Percentiles rank a stretch among this genome's conserved stretches.
These are phyloP conservation scores for Penicillium sp. DNA, from an alignment of 2,329 filamentous ascomycete species.

Conservation along the genomic window DNA sequence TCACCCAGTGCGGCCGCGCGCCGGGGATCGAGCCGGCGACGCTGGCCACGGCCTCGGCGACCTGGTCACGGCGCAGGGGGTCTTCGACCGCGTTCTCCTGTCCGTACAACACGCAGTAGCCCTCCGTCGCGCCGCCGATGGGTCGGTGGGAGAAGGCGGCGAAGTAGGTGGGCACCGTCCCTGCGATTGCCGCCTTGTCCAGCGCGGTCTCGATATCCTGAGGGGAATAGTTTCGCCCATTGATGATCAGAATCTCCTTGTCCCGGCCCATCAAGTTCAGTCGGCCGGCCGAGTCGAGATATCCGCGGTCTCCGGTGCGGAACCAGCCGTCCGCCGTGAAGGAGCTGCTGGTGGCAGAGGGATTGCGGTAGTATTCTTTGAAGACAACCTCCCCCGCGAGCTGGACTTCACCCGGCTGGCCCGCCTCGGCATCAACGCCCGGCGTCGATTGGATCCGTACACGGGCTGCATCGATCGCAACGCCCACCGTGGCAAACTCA, in stretches of 20 bases:
- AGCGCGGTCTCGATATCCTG: constrained; percentile 42
- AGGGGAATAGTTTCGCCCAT: constrained; percentile 46
- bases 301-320: constrained; percentile 25
- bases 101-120: not conserved
- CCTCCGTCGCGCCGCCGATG: not conserved
- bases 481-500: no score
- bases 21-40: not conserved
- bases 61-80: no score
- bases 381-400: constrained; percentile 27
- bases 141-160: not conserved
- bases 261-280: constrained; percentile 12
- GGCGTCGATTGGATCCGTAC: no score
- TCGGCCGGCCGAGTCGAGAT: constrained; percentile 12
- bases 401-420: constrained; percentile 27
- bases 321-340: constrained; percentile 37
- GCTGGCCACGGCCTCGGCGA: not conserved
- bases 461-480: no score
- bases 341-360: constrained; percentile 21
- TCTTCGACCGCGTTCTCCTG: not conserved
- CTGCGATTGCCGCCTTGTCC: not conserved
- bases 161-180: not conserved
- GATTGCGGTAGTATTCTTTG: constrained; percentile 33
- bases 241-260: constrained; percentile 42
- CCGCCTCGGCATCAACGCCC: no score
- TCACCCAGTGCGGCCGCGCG: not conserved